Conservation (phyloP, 495 filamentous ascomycete genomes). For the Clohesyomyces aquaticus region DNA sequence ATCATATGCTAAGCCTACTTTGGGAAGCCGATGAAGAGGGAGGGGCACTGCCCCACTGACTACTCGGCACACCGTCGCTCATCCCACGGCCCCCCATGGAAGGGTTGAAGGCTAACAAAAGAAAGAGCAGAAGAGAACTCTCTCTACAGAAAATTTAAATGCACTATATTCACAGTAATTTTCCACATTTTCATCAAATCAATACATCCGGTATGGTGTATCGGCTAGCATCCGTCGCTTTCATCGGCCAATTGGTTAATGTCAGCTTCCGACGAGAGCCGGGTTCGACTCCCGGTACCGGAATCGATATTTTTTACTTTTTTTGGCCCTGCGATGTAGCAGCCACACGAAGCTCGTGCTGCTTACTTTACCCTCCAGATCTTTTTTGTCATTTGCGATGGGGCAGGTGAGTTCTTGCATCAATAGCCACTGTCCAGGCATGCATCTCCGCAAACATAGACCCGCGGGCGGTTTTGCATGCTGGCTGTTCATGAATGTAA, state of each 20-base stretch:
- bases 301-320: slow-evolving; percentile 14
- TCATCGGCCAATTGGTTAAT: slow-evolving; percentile 21
- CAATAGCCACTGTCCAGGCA: neutral
- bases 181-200: neutral
- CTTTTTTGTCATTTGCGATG: neutral
- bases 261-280: slow-evolving; percentile 35
- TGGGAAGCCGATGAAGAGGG: too few species aligned
- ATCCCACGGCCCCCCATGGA: neutral
- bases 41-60: neutral
- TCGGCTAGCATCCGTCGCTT: slow-evolving; percentile 39
- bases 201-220: slow-evolving; percentile 2
- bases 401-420: too few species aligned
- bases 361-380: neutral
- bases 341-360: too few species aligned
- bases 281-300: slow-evolving; percentile 37
- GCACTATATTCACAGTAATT: neutral
- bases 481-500: neutral
- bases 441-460: neutral
- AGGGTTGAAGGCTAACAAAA: too few species aligned
- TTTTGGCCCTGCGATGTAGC: too few species aligned
- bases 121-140: too few species aligned
- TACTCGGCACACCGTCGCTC: neutral
- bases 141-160: neutral
- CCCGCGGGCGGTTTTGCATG: neutral
- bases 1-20: too few species aligned